Evolutionary conservation across 116 monocot genomes (phyloP), one percentile per base, ranked within the genome.

Genomic region (Thalassia testudinum): DNA sequence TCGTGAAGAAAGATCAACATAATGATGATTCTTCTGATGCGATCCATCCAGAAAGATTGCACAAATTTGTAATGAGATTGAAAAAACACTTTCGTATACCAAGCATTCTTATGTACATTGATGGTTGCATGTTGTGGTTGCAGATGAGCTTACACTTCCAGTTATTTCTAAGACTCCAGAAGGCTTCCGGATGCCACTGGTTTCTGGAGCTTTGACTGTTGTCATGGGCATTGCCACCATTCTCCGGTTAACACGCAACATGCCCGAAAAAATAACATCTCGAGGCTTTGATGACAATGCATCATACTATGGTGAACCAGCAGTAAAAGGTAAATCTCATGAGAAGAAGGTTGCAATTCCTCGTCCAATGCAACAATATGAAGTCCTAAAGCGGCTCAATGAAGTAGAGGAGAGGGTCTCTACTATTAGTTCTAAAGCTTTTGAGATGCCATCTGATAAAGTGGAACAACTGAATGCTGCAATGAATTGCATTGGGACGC

Each of bases 191-290:
- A 53, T 52, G 24, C 59, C 43, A 0, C 27, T 78, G 12, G 21
- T 81, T 43, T 67, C 75, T 42, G 70, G 90, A 22, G 67, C 75
- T n/a, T 69, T 84, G 78, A 72, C 81, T 27, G 56, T 84, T 57
- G 72, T 84, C 50, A 81, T 80, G 78, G 84, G 84, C 21, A 47
- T 84, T 21, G 67, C 70, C 50, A 63, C 81, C 2, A 61, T 90
- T 67, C 64, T 75, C 26, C 72, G 80, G 38, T 55, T 80, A 24
- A 74, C 72, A 16, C 69, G 60, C 17, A 56, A 47, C 56, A 52
- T 70, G 51, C 80, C 80, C 0, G 70, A 54, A 57, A 75, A 75
- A 64, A 48, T 70, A 7, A 58, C 52, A 16, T 28, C 58, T 30
- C 37, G 57, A 8, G 8, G 49, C 0, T 37, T 22, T 18, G 58